A percentile compares a stretch with the other conserved stretches of the same genome.
Evolutionary conservation across 169 alveolate genomes (phyloP).

Genomic region (Plasmodium sp.): DNA sequence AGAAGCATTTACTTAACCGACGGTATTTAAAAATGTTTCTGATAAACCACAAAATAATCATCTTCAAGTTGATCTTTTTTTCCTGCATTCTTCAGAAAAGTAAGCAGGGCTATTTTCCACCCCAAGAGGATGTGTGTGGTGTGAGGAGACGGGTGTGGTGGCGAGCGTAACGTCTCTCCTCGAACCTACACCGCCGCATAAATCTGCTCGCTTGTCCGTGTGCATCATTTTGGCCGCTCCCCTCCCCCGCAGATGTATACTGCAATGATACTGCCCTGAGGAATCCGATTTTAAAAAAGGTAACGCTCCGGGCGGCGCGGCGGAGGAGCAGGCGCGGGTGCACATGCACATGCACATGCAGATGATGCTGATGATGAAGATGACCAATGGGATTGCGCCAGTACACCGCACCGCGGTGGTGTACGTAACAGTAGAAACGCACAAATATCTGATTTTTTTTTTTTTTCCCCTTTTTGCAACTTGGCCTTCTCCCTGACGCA

Average conservation of each 20-base stretch:
- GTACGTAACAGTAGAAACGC: not conserved
- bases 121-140: not conserved
- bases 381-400: not conserved
- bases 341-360: no score
- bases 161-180: not conserved
- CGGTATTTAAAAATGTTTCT: constrained; percentile 27
- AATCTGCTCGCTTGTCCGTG: not conserved
- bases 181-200: not conserved
- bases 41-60: not conserved
- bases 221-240: not conserved
- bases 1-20: constrained; percentile 1
- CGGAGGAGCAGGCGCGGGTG: not conserved
- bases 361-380: not conserved
- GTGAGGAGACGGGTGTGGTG: not conserved
- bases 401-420: not conserved
- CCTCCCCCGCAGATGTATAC: not conserved
- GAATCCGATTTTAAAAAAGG: constrained; percentile 51
- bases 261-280: constrained; percentile 15
- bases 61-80: constrained; percentile 23
- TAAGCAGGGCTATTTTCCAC: not conserved
- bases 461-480: not conserved
- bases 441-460: not conserved
- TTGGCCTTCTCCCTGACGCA: not conserved
- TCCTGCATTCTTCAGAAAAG: constrained; percentile 19
- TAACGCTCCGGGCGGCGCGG: not conserved